Conservation (phyloP, 148 eudicot species). For the Camellia japonica region DNA sequence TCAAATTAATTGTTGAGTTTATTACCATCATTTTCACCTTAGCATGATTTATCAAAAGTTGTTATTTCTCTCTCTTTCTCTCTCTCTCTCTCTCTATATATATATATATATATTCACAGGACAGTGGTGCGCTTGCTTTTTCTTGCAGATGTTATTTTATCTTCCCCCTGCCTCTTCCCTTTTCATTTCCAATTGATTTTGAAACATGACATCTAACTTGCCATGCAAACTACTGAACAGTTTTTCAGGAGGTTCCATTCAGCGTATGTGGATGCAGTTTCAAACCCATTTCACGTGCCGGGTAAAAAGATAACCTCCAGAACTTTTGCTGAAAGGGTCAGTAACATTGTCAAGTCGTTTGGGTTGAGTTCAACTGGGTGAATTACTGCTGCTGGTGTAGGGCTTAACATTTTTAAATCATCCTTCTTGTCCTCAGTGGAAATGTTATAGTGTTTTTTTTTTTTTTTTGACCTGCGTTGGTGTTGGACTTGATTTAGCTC, state of each 20-base stretch:
- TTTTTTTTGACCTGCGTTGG: background rate
- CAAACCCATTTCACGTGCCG: slow-evolving; percentile 96
- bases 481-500: slow-evolving; percentile 2
- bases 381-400: slow-evolving; percentile 18
- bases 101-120: background rate
- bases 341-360: slow-evolving; percentile 81
- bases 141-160: background rate
- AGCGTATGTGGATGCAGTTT: slow-evolving; percentile 94
- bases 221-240: slow-evolving; percentile 28
- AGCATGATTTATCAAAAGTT: background rate
- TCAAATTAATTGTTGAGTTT: background rate
- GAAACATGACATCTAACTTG: slow-evolving; percentile 13
- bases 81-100: no score
- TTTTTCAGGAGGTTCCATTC: slow-evolving; percentile 93
- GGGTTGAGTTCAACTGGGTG: slow-evolving; percentile 71
- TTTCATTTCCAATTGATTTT: background rate
- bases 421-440: background rate
- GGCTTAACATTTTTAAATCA: background rate
- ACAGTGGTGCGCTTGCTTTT: background rate
- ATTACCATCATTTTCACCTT: background rate
- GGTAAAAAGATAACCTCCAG: slow-evolving; percentile 96
- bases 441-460: background rate
- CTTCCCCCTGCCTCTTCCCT: background rate
- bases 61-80: background rate
- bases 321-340: slow-evolving; percentile 79